These are phyloP conservation scores for Chalciporus pseudorubinellus DNA, from an alignment of 768 basidiomycete genomes.

Conservation along the genomic window DNA sequence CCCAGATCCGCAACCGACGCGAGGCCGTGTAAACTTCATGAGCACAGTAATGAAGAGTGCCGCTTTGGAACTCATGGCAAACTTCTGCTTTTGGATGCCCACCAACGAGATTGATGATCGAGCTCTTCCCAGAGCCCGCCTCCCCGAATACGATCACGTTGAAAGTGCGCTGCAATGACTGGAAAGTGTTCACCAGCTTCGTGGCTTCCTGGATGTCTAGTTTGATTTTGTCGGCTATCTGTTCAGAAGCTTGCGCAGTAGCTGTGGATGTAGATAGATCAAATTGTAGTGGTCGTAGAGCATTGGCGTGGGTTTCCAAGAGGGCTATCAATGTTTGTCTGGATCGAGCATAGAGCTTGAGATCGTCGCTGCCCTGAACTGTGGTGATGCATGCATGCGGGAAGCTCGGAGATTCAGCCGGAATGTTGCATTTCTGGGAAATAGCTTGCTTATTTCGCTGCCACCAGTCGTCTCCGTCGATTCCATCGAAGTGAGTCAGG, in stretches of 20 bases:
- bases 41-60: conserved; percentile 23
- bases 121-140: conserved; percentile 33
- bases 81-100: conserved; percentile 13
- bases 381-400: no score
- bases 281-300: neutral
- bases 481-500: conserved; percentile 32
- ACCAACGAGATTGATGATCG: conserved; percentile 34
- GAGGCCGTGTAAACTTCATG: conserved; percentile 15
- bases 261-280: neutral
- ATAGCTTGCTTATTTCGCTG: no score
- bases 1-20: conserved; percentile 8
- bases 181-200: neutral
- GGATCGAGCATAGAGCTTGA: no score
- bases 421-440: no score
- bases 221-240: neutral
- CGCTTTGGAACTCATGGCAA: conserved; percentile 21
- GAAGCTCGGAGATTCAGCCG: no score
- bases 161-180: neutral
- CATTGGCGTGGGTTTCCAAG: neutral
- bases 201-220: neutral
- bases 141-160: conserved; percentile 40
- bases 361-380: no score
- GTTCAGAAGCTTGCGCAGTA: neutral
- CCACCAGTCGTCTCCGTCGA: no score
- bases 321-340: neutral